Evolutionary conservation across 768 basidiomycete genomes (phyloP), one percentile per base, ranked within the genome.

Genomic region (Phanerodontia chrysosporium): DNA sequence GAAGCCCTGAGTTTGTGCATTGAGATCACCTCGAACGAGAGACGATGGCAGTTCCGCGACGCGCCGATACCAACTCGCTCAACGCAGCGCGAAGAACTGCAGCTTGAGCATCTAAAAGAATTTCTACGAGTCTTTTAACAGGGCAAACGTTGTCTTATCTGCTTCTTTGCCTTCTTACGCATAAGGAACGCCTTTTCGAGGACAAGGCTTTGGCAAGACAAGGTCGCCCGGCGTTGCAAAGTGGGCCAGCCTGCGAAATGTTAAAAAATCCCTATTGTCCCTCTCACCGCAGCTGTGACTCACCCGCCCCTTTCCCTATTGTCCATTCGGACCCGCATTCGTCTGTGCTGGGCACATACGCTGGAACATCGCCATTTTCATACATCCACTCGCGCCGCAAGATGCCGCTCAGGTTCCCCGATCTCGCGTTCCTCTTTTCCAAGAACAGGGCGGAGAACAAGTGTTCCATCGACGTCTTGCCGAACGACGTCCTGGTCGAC

Each of bases 401-500:
- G 9, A 53, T 53, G 52, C 52, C 52, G 35, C 52, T 53, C 24
- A 24, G 7, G 21, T 42, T 53, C 22, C 24, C 22, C 21, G 32
- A 30, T 24, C 36, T 53, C n/a, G 18, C 30, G 30, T 53, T 39
- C 18, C 32, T 39, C 35, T 53, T 39, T 42, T 8, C 35, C 22
- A 21, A 18, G 10, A 36, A n/a, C n/a, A 30, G 35, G 30, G 42
- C 16, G 35, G 22, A 32, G 22, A 53, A 25, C 24, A 21, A 7
- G n/a, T 25, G 35, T 13, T 36, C 21, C 21, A 57, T 69, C n/a
- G 65, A 67, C 39, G 59, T 63, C 13, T 62, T 75, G 21, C 70
- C 74, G 12, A 74, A 75, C 58, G 76, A 78, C 59, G 65, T 77
- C 30, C 66, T 78, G 45, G 67, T 78, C 51, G 76, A 73, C 53